These are phyloP conservation scores for Aurinia saxatilis DNA, from an alignment of 345 rosid genomes.

Conservation along the genomic window DNA sequence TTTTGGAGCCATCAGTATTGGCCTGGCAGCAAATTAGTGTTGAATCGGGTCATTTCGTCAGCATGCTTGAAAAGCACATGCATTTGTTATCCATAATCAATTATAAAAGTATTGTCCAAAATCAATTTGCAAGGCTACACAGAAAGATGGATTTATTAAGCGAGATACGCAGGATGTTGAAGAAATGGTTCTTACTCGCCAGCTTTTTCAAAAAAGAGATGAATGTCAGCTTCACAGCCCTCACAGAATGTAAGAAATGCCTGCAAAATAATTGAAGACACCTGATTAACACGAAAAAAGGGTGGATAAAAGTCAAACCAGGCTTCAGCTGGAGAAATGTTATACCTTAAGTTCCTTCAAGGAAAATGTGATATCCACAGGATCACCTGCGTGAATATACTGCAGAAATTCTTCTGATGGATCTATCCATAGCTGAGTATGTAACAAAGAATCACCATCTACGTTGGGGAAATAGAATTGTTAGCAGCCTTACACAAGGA, in stretches of 20 bases:
- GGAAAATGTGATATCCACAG: constrained; percentile 86
- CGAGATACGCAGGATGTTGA: neutral
- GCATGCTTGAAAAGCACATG: neutral
- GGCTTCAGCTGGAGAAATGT: constrained; percentile 8
- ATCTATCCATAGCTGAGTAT: constrained; percentile 96
- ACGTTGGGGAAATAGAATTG: constrained; percentile 23
- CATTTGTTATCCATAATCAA: constrained; percentile 1
- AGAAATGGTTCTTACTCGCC: constrained; percentile 71
- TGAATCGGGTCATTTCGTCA: neutral
- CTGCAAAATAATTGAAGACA: constrained; percentile 31
- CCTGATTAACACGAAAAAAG: neutral
- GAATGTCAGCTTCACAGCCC: constrained; percentile 86
- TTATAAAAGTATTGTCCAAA: neutral
- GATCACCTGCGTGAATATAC: constrained; percentile 71
- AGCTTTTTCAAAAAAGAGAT: constrained; percentile 70
- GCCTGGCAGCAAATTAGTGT: constrained; percentile 40
- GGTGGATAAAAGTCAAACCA: neutral
- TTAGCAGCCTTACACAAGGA: constrained; percentile 9
- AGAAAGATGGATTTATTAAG: neutral
- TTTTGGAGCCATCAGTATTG: constrained; percentile 84
- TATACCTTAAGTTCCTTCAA: constrained; percentile 78
- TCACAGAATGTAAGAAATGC: constrained; percentile 90
- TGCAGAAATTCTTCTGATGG: constrained; percentile 87
- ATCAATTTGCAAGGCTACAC: neutral
- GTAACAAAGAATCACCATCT: constrained; percentile 72